phyloP scores from a whole-genome alignment of 306 rosid genomes.

The Lathyrus tuberosus region DNA sequence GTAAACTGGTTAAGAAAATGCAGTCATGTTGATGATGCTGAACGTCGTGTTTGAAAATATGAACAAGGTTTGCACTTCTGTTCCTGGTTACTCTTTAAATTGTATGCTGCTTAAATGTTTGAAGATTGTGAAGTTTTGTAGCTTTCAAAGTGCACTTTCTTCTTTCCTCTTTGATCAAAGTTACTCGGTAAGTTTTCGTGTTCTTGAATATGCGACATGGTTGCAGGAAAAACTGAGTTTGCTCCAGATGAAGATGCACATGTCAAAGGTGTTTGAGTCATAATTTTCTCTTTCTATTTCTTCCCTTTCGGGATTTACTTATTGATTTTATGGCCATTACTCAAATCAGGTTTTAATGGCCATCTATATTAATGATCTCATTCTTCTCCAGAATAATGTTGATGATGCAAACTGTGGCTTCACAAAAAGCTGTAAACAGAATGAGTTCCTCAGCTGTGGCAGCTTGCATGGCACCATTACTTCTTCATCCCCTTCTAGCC shows the following conservation, averaged over 20 bases:
- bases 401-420: constrained; percentile 90
- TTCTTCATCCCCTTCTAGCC: constrained; percentile 89
- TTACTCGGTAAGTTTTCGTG: constrained; percentile 35
- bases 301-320: constrained; percentile 25
- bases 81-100: constrained; percentile 17
- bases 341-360: constrained; percentile 3
- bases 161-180: constrained; percentile 1
- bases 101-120: constrained; percentile 25
- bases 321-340: background rate
- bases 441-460: constrained; percentile 98
- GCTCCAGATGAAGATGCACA: constrained; percentile 89
- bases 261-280: constrained; percentile 70
- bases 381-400: constrained; percentile 63
- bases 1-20: too few species aligned
- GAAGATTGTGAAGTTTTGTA: constrained; percentile 21
- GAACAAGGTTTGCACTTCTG: constrained; percentile 72
- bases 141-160: constrained; percentile 12
- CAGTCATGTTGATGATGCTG: constrained; percentile 92
- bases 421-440: constrained; percentile 73
- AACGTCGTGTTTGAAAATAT: constrained; percentile 78
- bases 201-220: constrained; percentile 40
- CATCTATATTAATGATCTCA: constrained; percentile 32
- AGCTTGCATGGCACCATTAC: constrained; percentile 99
- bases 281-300: constrained; percentile 19
- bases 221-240: constrained; percentile 86